Conservation (phyloP, 1,139 yeast species). For the Geotrichum carabidarum region DNA sequence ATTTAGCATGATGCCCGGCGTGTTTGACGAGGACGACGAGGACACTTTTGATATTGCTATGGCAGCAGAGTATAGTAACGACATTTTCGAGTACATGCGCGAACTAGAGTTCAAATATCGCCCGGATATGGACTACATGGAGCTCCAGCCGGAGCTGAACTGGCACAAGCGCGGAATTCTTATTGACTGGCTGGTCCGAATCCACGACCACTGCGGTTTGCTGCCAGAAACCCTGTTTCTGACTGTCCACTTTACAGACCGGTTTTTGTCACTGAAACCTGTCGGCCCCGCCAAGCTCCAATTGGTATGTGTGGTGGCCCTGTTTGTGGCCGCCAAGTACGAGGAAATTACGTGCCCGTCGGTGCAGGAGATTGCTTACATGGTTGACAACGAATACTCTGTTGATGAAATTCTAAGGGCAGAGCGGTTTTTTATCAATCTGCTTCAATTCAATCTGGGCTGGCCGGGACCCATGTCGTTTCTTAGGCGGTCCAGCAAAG, state of each 20-base stretch:
- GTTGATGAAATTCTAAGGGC: constrained; percentile 82
- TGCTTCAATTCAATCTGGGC: constrained; percentile 87
- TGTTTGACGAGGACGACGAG: constrained; percentile 74
- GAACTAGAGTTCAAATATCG: constrained; percentile 68
- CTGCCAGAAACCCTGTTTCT: constrained; percentile 86
- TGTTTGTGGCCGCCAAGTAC: constrained; percentile 90
- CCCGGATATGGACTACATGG: constrained; percentile 72
- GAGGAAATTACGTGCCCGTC: constrained; percentile 96
- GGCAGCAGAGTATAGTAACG: constrained; percentile 90
- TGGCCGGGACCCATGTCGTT: constrained; percentile 99
- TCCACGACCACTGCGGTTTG: constrained; percentile 78
- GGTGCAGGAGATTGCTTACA: constrained; percentile 83
- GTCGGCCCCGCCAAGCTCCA: constrained; percentile 83
- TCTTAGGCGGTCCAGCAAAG: constrained; percentile 86
- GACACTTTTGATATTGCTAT: constrained; percentile 87
- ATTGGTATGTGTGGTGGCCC: constrained; percentile 90
- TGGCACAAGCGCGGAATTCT: constrained; percentile 85
- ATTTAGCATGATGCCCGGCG: constrained; percentile 39
- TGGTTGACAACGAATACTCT: constrained; percentile 85
- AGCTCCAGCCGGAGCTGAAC: constrained; percentile 67
- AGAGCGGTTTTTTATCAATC: constrained; percentile 87
- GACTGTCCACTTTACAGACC: constrained; percentile 83
- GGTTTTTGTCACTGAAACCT: constrained; percentile 68
- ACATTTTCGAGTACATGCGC: constrained; percentile 75
- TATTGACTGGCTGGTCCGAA: constrained; percentile 95